phyloP scores from a whole-genome alignment of 23 red algal species.

The Gracilaria vermiculophylla region DNA sequence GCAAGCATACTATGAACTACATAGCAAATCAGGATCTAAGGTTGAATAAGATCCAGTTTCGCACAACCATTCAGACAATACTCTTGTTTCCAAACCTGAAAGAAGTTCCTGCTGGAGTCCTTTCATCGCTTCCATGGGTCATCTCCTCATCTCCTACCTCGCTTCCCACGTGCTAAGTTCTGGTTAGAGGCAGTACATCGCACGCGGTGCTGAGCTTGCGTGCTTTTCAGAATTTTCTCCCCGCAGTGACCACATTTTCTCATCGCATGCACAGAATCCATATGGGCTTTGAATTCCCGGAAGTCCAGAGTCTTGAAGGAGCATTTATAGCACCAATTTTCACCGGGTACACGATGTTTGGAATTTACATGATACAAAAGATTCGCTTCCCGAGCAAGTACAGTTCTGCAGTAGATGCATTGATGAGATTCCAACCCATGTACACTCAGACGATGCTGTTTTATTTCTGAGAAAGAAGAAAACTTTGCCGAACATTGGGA shows the following conservation, averaged over 20 bases:
- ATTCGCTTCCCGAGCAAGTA: slow-evolving; percentile 22
- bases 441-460: neutral
- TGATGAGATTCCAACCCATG: slow-evolving; percentile 14
- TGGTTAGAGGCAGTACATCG: neutral
- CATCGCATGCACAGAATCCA: slow-evolving; percentile 2
- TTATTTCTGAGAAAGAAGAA: slow-evolving; percentile 2
- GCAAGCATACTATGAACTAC: too few species aligned
- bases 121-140: too few species aligned
- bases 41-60: too few species aligned
- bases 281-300: neutral
- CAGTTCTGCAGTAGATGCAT: slow-evolving; percentile 20
- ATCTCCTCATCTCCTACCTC: neutral
- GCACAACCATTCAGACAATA: too few species aligned
- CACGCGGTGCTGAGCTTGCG: neutral
- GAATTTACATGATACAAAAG: slow-evolving; percentile 14
- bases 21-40: too few species aligned
- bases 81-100: too few species aligned
- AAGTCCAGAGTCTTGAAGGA: neutral
- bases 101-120: neutral
- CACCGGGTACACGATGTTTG: neutral
- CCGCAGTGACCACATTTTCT: neutral
- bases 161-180: neutral
- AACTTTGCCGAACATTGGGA: neutral
- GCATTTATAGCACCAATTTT: slow-evolving; percentile 21
- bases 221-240: neutral